phyloP scores from a whole-genome alignment of 192 early-diverging fungal species.

The Rhizophagus clarus region DNA sequence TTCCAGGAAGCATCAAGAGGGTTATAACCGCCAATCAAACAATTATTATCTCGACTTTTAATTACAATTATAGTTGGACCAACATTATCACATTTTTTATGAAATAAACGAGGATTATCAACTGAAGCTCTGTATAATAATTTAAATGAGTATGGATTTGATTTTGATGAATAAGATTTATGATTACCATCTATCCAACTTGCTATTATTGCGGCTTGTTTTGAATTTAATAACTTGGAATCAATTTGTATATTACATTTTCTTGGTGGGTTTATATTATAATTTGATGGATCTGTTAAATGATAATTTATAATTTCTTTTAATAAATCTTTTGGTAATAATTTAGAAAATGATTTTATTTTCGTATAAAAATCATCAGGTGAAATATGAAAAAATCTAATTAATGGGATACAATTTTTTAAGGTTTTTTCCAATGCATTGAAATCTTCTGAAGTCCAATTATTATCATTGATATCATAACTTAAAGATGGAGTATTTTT shows the following conservation, averaged over 20 bases:
- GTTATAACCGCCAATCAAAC: slow-evolving; percentile 28
- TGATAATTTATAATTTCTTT: background rate
- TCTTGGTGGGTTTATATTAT: background rate
- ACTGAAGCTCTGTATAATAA: slow-evolving; percentile 11
- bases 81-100: slow-evolving; percentile 10
- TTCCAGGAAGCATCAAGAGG: background rate
- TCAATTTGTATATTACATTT: background rate
- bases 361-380: background rate
- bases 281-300: background rate
- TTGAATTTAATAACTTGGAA: slow-evolving; percentile 9
- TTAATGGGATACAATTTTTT: slow-evolving; percentile 11
- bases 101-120: background rate
- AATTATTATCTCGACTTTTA: background rate
- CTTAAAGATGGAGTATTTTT: background rate
- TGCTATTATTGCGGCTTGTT: background rate
- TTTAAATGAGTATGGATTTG: slow-evolving; percentile 1
- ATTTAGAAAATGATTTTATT: background rate
- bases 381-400: slow-evolving; percentile 18
- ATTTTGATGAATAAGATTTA: background rate
- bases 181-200: background rate
- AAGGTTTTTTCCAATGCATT: slow-evolving; percentile 7
- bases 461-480: background rate
- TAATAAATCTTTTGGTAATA: slow-evolving; percentile 1
- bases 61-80: slow-evolving; percentile 2
- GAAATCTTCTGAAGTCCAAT: slow-evolving; percentile 15